Conservation (phyloP, 169 alveolate genomes). For the Cryptosporidium canis region DNA sequence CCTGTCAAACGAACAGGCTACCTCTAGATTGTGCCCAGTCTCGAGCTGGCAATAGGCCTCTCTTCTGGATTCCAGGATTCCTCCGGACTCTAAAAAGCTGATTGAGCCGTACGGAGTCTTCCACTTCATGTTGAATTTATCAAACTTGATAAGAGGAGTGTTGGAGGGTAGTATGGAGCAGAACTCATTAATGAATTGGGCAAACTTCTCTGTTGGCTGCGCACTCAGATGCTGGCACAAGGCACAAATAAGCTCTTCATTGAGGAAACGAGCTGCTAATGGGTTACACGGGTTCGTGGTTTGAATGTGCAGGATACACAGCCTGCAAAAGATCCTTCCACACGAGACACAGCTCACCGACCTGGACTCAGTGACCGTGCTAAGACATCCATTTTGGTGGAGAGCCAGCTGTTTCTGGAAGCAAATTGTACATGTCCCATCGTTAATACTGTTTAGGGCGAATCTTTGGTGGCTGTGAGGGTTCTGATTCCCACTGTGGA, state of each 20-base stretch:
- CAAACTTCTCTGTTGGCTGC: slow-evolving; percentile 26
- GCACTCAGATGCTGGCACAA: slow-evolving; percentile 14
- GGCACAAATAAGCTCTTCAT: slow-evolving; percentile 8
- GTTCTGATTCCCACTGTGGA: slow-evolving; percentile 14
- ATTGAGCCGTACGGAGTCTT: slow-evolving; percentile 65
- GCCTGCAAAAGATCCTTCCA: slow-evolving; percentile 12
- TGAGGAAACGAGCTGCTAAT: not conserved
- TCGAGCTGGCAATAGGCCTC: slow-evolving; percentile 34
- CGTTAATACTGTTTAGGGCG: slow-evolving; percentile 12
- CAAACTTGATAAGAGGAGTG: slow-evolving; percentile 51
- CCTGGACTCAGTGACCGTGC: not conserved
- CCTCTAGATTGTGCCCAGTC: slow-evolving; percentile 12
- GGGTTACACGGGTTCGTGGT: not conserved
- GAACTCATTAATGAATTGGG: slow-evolving; percentile 24
- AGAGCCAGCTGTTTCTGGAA: slow-evolving; percentile 10
- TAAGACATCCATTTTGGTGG: not conserved
- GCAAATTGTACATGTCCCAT: slow-evolving; percentile 37
- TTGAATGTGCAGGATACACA: slow-evolving; percentile 18
- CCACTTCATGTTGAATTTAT: slow-evolving; percentile 56
- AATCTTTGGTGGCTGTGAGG: not conserved
- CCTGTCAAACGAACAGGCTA: slow-evolving; percentile 29
- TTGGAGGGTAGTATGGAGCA: slow-evolving; percentile 22
- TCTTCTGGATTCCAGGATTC: slow-evolving; percentile 47
- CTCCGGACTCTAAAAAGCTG: slow-evolving; percentile 45
- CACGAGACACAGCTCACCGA: slow-evolving; percentile 24